These are phyloP conservation scores for Boeremia exigua DNA, from an alignment of 2,329 filamentous ascomycete species.

Conservation along the genomic window DNA sequence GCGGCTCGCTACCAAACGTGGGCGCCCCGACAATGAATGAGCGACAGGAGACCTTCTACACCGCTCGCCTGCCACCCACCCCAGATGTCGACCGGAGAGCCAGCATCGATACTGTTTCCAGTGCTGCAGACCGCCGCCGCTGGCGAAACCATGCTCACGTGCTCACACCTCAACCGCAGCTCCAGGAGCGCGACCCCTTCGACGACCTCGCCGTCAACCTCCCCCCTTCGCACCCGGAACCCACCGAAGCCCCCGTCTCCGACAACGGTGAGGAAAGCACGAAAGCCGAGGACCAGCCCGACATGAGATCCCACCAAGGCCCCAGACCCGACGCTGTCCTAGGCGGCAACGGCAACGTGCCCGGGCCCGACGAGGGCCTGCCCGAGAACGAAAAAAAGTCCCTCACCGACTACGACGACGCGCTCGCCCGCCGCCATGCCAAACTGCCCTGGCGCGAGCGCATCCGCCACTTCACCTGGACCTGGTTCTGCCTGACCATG, in stretches of 20 bases:
- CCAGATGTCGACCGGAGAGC: neutral
- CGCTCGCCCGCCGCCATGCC: neutral
- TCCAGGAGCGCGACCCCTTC: slow-evolving; percentile 25
- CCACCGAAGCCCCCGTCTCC: neutral
- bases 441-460: slow-evolving; percentile 47
- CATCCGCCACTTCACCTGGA: slow-evolving; percentile 74
- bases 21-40: slow-evolving; percentile 6
- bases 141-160: slow-evolving; percentile 35
- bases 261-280: neutral
- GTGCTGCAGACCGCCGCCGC: slow-evolving; percentile 25
- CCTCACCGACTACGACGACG: neutral
- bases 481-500: slow-evolving; percentile 77
- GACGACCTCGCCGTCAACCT: slow-evolving; percentile 15
- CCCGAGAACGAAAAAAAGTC: neutral
- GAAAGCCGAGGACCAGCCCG: neutral
- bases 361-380: neutral
- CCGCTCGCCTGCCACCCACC: neutral
- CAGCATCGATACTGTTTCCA: slow-evolving; percentile 23
- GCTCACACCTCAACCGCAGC: slow-evolving; percentile 25
- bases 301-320: neutral
- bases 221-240: neutral
- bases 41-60: slow-evolving; percentile 13
- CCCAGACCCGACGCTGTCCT: neutral
- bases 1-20: neutral
- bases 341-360: slow-evolving; percentile 1